These are phyloP conservation scores for Clarireedia sp. DNA, from an alignment of 2,329 filamentous ascomycete genomes.

Conservation along the genomic window DNA sequence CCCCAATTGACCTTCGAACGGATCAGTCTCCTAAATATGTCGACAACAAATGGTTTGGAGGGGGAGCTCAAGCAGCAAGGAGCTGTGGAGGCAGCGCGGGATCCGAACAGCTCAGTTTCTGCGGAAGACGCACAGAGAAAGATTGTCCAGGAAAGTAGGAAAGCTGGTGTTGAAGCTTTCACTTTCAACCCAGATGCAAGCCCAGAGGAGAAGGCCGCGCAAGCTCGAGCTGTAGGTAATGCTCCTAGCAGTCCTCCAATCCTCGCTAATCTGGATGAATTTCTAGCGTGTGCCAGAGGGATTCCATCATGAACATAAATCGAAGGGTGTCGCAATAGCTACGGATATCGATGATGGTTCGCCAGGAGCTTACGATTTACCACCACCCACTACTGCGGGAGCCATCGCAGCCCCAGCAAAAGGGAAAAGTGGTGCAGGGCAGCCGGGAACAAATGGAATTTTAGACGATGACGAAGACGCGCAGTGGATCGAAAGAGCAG, in stretches of 20 bases:
- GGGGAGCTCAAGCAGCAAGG: constrained; percentile 74
- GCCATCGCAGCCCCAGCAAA: constrained; percentile 46
- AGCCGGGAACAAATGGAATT: constrained; percentile 36
- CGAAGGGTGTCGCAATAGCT: constrained; percentile 60
- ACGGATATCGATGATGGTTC: constrained; percentile 72
- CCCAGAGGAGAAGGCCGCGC: constrained; percentile 74
- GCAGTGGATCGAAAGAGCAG: constrained; percentile 52
- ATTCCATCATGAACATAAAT: constrained; percentile 52
- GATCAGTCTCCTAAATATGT: constrained; percentile 19
- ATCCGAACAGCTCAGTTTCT: constrained; percentile 60
- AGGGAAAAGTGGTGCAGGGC: constrained; percentile 38
- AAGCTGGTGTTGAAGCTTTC: constrained; percentile 72
- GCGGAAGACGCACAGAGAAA: constrained; percentile 64
- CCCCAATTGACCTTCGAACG: constrained; percentile 9
- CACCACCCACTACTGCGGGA: constrained; percentile 62
- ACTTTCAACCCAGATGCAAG: constrained; percentile 81
- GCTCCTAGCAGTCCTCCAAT: not conserved
- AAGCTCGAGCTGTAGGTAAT: constrained; percentile 63
- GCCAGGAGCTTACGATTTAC: constrained; percentile 66
- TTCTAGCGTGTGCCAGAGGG: constrained; percentile 54
- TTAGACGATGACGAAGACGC: constrained; percentile 45
- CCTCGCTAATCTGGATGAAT: constrained; percentile 2
- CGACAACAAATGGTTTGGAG: constrained; percentile 25
- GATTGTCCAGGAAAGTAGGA: constrained; percentile 68
- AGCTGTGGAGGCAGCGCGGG: constrained; percentile 65